A percentile compares a stretch with the other conserved stretches of the same genome.
Conservation (phyloP, 164 flowering plant genomes). For the Sedum album region DNA sequence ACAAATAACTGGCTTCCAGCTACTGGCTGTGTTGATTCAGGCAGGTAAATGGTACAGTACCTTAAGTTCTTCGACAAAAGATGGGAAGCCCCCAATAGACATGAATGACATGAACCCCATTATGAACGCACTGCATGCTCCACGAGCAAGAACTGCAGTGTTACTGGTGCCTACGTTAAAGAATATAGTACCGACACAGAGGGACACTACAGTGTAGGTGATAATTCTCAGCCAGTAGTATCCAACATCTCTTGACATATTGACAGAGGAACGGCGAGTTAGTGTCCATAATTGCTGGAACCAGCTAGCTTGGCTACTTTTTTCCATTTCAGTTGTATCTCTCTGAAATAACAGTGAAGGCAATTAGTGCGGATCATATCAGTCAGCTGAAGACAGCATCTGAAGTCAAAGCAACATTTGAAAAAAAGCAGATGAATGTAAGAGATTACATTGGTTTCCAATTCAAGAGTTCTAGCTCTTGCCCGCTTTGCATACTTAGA, state of each 20-base stretch:
- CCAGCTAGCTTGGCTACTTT: conserved; percentile 65
- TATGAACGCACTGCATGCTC: conserved; percentile 59
- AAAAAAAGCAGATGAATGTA: neutral
- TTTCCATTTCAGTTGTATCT: conserved; percentile 18
- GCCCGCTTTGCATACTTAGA: conserved; percentile 44
- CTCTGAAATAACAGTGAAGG: conserved; percentile 10
- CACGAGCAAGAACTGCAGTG: conserved; percentile 58
- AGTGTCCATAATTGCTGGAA: conserved; percentile 59
- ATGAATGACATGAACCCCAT: conserved; percentile 83
- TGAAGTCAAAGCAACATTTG: neutral
- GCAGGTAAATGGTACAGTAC: conserved; percentile 16
- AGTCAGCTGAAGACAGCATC: neutral
- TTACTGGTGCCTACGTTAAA: conserved; percentile 57
- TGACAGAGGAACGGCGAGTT: conserved; percentile 55
- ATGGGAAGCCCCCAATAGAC: conserved; percentile 90
- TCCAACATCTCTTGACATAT: conserved; percentile 79
- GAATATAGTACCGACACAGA: conserved; percentile 67
- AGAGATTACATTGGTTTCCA: conserved; percentile 36
- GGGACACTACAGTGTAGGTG: conserved; percentile 44
- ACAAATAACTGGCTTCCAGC: neutral
- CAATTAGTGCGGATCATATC: neutral
- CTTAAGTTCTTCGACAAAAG: conserved; percentile 87
- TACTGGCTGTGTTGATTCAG: neutral
- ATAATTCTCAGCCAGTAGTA: conserved; percentile 75
- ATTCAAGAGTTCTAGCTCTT: conserved; percentile 31